Evolutionary conservation across 2,329 filamentous ascomycete genomes (phyloP), one percentile per base, ranked within the genome.

Genomic region (Dothideomycetes sp.): DNA sequence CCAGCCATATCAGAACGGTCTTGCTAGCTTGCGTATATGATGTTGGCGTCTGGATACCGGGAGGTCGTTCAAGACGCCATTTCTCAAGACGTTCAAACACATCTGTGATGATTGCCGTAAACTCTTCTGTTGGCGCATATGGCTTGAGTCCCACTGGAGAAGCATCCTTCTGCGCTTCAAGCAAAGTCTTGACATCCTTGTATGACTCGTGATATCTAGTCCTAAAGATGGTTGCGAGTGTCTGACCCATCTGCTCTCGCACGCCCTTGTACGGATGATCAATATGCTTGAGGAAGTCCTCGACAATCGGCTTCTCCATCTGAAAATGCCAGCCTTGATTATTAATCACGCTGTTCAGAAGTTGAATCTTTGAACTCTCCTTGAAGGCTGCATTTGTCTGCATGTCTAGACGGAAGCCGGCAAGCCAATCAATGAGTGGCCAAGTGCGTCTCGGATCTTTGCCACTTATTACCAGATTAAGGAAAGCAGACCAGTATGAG

Each of bases 191-290:
- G 8, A 98, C 82, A 53, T 86, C 79, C 46, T 79, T 77, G 60
- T 94, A 95, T 0, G 88, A 93, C 61, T 98, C 91, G 55, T 95
- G 84, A 59, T 98, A 94, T 17, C 87, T 74, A 7, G 87, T 94
- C 47, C 88, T 82, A 59, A 88, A 91, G 42, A 96, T 89, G 3
- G 81, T 81, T 3, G 85, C 82, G 43, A 98, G 75, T 0, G 89
- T 89, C 32, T 86, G 75, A 1, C 91, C 91, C 65, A 98, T 94
- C 1, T 89, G 81, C 62, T 98, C 91, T 43, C 91, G 81, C 4
- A 98, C 91, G 19, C 87, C 84, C 66, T 98, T 98, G 67, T 98
- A 98, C 0, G 91, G 91, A 58, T 98, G 91, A 55, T 98, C 87
- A 31, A 98, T 78, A 57, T 98, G 91, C 17, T 74, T 70, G 44